phyloP scores from a whole-genome alignment of 805 yeast species.

The Lipomyces spencermartinsiae region DNA sequence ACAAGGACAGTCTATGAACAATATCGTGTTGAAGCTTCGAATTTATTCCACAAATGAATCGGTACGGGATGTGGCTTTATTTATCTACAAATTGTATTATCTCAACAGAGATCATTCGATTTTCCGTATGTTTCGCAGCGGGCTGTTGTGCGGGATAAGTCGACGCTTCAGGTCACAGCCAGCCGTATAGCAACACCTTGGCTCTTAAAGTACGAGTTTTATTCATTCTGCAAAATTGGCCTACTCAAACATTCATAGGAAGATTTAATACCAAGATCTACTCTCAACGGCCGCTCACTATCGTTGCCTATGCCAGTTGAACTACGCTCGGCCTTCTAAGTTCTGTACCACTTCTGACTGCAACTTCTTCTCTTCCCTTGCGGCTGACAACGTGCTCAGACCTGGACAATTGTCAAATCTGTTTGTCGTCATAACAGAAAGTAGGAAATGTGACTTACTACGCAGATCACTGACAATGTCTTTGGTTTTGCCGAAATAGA shows the following conservation, averaged over 20 bases:
- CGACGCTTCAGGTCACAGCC: no score
- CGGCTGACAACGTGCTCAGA: slow-evolving; percentile 47
- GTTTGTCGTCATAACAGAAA: neutral
- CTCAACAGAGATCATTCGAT: neutral
- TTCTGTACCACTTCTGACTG: slow-evolving; percentile 54
- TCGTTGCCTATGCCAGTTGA: neutral
- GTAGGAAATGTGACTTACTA: slow-evolving; percentile 40
- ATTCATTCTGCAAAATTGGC: neutral
- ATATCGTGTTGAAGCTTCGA: neutral
- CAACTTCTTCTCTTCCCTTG: slow-evolving; percentile 49
- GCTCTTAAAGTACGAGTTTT: neutral
- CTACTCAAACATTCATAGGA: neutral
- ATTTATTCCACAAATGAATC: neutral
- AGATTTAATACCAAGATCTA: neutral
- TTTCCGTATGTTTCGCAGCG: neutral
- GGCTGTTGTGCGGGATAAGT: neutral
- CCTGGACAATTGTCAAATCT: slow-evolving; percentile 18
- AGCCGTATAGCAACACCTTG: neutral
- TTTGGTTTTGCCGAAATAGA: slow-evolving; percentile 91
- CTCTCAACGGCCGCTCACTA: neutral
- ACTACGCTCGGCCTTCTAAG: slow-evolving; percentile 31
- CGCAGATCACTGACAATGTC: slow-evolving; percentile 81
- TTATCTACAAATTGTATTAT: neutral
- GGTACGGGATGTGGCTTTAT: neutral
- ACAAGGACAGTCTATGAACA: no score